These are phyloP conservation scores for Fusarium brachygibbosum DNA, from an alignment of 2,329 filamentous ascomycete genomes.

Conservation along the genomic window DNA sequence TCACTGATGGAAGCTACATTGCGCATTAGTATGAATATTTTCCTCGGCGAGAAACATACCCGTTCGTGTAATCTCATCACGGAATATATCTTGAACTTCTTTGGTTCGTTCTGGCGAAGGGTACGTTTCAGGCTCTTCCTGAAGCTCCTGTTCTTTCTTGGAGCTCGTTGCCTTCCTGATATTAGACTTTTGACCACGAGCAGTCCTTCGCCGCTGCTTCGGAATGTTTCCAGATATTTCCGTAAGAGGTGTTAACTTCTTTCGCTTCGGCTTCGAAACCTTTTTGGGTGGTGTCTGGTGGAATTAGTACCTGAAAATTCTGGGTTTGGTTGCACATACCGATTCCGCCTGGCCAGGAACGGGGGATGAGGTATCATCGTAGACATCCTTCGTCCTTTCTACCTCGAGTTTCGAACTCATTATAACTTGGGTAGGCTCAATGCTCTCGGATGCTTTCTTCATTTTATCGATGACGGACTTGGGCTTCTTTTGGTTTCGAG, in stretches of 20 bases:
- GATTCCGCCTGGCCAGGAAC: conserved; percentile 56
- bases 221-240: conserved; percentile 56
- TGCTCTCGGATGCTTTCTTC: conserved; percentile 71
- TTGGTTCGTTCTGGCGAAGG: conserved; percentile 41
- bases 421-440: conserved; percentile 75
- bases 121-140: conserved; percentile 20
- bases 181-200: conserved; percentile 38
- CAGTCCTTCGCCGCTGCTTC: conserved; percentile 44
- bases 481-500: conserved; percentile 83
- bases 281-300: conserved; percentile 51
- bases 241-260: conserved; percentile 51
- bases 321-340: conserved; percentile 55
- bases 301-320: conserved; percentile 19
- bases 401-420: conserved; percentile 67
- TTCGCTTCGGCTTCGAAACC: conserved; percentile 50
- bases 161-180: conserved; percentile 36
- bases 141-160: conserved; percentile 34
- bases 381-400: conserved; percentile 69
- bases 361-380: conserved; percentile 69
- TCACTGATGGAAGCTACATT: conserved; percentile 45
- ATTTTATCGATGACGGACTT: conserved; percentile 77
- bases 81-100: conserved; percentile 51
- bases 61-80: conserved; percentile 47
- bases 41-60: conserved; percentile 40
- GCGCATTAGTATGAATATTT: conserved; percentile 32